Percentiles rank a stretch among this genome's conserved stretches.
These are phyloP conservation scores for Botryobasidium botryosum DNA, from an alignment of 768 basidiomycete species.

Conservation along the genomic window DNA sequence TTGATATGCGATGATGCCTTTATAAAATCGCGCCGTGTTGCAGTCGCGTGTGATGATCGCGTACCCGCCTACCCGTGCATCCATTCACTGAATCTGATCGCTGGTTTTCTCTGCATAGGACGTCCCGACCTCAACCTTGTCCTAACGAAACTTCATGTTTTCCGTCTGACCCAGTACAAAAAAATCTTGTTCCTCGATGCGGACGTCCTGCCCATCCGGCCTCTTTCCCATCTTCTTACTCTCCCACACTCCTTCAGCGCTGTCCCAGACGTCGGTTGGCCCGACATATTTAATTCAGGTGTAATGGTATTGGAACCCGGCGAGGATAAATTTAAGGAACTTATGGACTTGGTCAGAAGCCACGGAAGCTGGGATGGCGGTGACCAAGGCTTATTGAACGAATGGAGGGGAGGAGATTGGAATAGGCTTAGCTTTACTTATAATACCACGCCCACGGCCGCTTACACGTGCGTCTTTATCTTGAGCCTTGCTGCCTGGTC, in stretches of 20 bases:
- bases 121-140: constrained; percentile 86
- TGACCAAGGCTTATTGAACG: constrained; percentile 95
- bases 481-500: constrained; percentile 3
- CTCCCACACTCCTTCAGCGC: constrained; percentile 76
- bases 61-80: background rate
- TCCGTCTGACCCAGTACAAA: constrained; percentile 73
- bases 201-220: constrained; percentile 73
- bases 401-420: constrained; percentile 82
- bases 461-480: constrained; percentile 61
- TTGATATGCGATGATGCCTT: too few species aligned
- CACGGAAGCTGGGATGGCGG: constrained; percentile 94
- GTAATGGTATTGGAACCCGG: constrained; percentile 76
- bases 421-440: constrained; percentile 91
- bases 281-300: constrained; percentile 98
- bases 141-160: constrained; percentile 91
- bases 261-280: constrained; percentile 96
- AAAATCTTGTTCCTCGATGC: constrained; percentile 88
- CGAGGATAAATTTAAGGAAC: constrained; percentile 62
- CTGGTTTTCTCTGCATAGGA: constrained; percentile 31
- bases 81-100: background rate
- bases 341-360: constrained; percentile 49
- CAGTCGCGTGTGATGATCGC: background rate
- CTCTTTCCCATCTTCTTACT: constrained; percentile 83
- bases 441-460: constrained; percentile 95
- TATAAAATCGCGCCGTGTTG: too few species aligned